Percentiles rank a stretch among this genome's conserved stretches.
phyloP scores from a whole-genome alignment of 306 rosid species.

The Begonia fuchsioides region DNA sequence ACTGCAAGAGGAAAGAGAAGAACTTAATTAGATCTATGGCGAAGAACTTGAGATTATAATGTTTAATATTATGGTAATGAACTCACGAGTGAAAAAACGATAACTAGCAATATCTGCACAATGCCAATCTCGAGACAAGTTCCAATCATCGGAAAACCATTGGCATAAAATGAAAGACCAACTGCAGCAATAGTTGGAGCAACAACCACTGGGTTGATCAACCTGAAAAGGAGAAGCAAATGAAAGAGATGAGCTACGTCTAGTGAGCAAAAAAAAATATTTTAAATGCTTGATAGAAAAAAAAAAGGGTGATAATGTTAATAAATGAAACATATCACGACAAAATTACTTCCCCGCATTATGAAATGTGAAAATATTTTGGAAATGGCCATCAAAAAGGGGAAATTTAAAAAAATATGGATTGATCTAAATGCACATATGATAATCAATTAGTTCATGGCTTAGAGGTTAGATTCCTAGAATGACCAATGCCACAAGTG shows the following conservation, averaged over 20 bases:
- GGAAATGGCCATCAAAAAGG: too few species aligned
- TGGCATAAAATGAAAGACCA: conserved; percentile 92
- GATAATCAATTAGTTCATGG: too few species aligned
- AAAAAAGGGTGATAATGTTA: too few species aligned
- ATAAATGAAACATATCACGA: too few species aligned
- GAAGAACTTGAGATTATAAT: not conserved
- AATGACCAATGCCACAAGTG: too few species aligned
- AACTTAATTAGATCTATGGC: not conserved
- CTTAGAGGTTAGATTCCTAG: too few species aligned
- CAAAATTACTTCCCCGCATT: not conserved
- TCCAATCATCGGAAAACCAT: conserved; percentile 86
- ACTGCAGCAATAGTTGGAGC: conserved; percentile 98
- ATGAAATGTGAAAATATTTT: too few species aligned
- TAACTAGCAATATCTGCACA: conserved; percentile 76
- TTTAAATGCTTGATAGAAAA: too few species aligned
- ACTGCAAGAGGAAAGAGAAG: conserved; percentile 34
- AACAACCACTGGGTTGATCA: conserved; percentile 94
- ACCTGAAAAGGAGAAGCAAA: conserved; percentile 34
- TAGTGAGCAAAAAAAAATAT: too few species aligned
- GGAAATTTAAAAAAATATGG: too few species aligned
- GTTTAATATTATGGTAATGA: not conserved
- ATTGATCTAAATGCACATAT: too few species aligned
- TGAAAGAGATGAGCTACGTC: not conserved
- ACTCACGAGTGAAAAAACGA: conserved; percentile 91
- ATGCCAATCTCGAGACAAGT: conserved; percentile 93